Evolutionary conservation across 1,139 yeast species (phyloP).

Genomic region (Suhomyces anneliseae): DNA sequence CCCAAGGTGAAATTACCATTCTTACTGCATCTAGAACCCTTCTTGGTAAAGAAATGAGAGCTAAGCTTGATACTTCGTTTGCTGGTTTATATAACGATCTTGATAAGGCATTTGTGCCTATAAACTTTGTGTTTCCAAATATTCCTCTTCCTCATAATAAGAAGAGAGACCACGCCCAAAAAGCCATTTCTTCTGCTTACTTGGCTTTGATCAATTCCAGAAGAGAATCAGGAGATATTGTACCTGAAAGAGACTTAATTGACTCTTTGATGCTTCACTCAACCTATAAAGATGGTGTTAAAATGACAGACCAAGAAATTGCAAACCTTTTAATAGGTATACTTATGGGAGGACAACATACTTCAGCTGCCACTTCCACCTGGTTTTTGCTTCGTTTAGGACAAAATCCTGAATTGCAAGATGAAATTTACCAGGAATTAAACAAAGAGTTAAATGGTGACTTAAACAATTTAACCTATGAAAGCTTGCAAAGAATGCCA

Average conservation of each 20-base stretch:
- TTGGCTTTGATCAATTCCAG: slow-evolving; percentile 73
- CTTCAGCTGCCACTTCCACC: slow-evolving; percentile 92
- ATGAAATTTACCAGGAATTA: slow-evolving; percentile 74
- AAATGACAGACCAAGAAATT: slow-evolving; percentile 92
- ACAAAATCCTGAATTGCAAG: slow-evolving; percentile 78
- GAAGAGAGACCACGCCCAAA: slow-evolving; percentile 85
- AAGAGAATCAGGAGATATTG: slow-evolving; percentile 68
- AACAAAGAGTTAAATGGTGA: slow-evolving; percentile 55
- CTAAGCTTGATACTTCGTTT: slow-evolving; percentile 74
- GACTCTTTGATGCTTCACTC: slow-evolving; percentile 81
- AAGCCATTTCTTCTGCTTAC: slow-evolving; percentile 74
- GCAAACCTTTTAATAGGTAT: slow-evolving; percentile 92
- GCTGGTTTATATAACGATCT: slow-evolving; percentile 85
- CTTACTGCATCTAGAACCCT: slow-evolving; percentile 92
- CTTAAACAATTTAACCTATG: slow-evolving; percentile 65
- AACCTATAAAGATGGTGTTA: slow-evolving; percentile 86
- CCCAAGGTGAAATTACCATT: slow-evolving; percentile 93
- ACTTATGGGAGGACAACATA: slow-evolving; percentile 98
- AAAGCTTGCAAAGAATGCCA: slow-evolving; percentile 77
- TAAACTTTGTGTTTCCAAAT: slow-evolving; percentile 91
- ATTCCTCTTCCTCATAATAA: slow-evolving; percentile 84
- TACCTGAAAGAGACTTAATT: slow-evolving; percentile 77
- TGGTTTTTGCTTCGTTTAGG: slow-evolving; percentile 92
- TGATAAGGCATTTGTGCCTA: slow-evolving; percentile 94
- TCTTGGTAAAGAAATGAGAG: slow-evolving; percentile 88